Conservation (phyloP, 768 basidiomycete genomes). For the Leccinum subtestaceum region DNA sequence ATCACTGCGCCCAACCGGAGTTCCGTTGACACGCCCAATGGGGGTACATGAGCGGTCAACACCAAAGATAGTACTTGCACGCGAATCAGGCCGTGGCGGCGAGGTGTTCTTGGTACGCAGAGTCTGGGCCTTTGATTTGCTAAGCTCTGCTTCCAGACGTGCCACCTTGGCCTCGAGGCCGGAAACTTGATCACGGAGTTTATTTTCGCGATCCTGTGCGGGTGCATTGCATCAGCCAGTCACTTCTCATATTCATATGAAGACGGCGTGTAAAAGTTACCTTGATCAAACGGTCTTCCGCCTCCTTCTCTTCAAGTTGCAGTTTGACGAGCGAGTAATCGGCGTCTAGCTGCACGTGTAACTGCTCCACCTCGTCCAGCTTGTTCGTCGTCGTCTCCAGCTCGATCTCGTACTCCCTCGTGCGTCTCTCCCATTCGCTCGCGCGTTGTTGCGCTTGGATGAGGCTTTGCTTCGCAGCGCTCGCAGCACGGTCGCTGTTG, state of each 20-base stretch:
- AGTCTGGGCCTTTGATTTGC: constrained; percentile 39
- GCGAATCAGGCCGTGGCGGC: constrained; percentile 69
- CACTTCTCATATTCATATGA: background rate
- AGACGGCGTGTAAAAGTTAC: constrained; percentile 36
- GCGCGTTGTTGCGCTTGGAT: constrained; percentile 74
- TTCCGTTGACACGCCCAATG: constrained; percentile 38
- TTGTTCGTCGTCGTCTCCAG: constrained; percentile 57
- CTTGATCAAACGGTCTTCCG: constrained; percentile 63
- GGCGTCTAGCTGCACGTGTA: constrained; percentile 61
- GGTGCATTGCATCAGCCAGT: constrained; percentile 2
- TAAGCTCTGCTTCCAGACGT: constrained; percentile 57
- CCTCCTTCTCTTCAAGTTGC: constrained; percentile 76
- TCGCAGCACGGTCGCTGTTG: constrained; percentile 59
- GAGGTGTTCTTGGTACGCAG: constrained; percentile 34
- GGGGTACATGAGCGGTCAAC: constrained; percentile 53
- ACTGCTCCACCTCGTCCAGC: constrained; percentile 67
- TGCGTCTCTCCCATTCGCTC: constrained; percentile 77
- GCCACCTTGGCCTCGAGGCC: constrained; percentile 58
- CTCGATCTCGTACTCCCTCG: constrained; percentile 65
- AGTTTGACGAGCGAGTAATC: constrained; percentile 66
- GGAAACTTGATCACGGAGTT: constrained; percentile 63
- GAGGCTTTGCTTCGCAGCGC: constrained; percentile 59
- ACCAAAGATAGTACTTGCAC: constrained; percentile 61
- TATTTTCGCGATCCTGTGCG: constrained; percentile 65
- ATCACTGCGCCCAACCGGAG: constrained; percentile 32